Base-by-base conservation (phyloP, 73 alveolate species). In the Paramecium biaurelia region DNA sequence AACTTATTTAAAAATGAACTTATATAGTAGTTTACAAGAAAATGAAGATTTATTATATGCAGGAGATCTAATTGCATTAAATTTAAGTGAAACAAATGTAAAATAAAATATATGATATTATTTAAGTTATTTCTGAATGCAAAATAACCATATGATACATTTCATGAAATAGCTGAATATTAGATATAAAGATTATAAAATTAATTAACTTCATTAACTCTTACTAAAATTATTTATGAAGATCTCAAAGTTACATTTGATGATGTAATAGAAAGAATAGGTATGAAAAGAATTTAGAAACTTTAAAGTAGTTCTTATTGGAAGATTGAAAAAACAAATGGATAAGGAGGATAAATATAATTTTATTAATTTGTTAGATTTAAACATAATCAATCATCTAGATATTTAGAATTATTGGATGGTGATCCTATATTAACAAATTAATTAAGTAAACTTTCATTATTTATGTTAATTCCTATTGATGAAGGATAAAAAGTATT, bases 181-280 rank as follows among this genome's bases (percentile, higher is more conserved):
- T 21, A 79, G 24, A 79, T 79, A 2, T 6, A 45, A 14, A 79
- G 70, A 47, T 18, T 79, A 3, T 10, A 47, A 45, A 63, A 38
- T n/a, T 10, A 35, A 38, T 28, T 9, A 45, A 58, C 42, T 9
- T 28, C 38, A 41, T 58, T 21, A 7, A 42, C 70, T 4, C 49
- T 79, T 1, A 1, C 70, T 1, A 30, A 41, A 45, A 79, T 79
- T 3, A 79, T 79, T 2, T 79, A 43, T 12, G 86, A 72, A n/a
- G 90, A 79, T 45, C 32, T 79, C 7, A 34, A 43, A 79, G 90
- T 79, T 9, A 26, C 42, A 10, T 79, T 79, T 45, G 90, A 79
- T 43, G 90, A 79, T 43, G 90, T 79, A 24, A 79, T 79, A 21
- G 90, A 79, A 47, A 38, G 90, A 79, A n/a, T 79, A 23, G 90